phyloP scores from a whole-genome alignment of 2,329 filamentous ascomycete genomes.

The Epichloe hybrida region DNA sequence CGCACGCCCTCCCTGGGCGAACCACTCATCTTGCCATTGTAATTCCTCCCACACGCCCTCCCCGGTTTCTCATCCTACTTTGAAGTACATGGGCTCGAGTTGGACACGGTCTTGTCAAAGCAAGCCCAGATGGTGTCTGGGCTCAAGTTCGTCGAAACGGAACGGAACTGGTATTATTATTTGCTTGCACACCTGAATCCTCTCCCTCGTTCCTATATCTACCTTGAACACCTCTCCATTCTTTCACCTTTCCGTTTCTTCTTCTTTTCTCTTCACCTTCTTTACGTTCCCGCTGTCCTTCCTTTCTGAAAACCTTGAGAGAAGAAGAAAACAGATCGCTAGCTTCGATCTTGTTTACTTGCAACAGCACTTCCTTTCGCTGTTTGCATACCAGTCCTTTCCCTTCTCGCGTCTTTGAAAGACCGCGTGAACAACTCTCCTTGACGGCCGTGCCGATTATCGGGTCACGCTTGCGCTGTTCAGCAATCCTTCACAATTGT shows the following conservation, averaged over 20 bases:
- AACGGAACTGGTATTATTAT: not conserved
- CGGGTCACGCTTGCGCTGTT: not conserved
- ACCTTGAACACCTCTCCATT: not conserved
- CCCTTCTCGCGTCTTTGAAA: constrained; percentile 36
- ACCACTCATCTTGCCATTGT: not conserved
- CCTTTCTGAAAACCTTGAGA: constrained; percentile 8
- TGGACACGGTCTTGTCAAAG: not conserved
- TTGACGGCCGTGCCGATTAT: constrained; percentile 22
- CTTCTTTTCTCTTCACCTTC: constrained; percentile 2
- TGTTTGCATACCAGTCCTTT: constrained; percentile 18
- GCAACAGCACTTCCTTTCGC: constrained; percentile 15
- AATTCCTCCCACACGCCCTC: not conserved
- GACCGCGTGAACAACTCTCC: constrained; percentile 22
- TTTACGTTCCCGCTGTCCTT: constrained; percentile 10
- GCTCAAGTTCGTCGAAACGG: too few relatives aligned
- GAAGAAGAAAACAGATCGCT: constrained; percentile 5
- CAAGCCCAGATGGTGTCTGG: too few relatives aligned
- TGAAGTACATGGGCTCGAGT: not conserved
- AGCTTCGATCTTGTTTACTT: constrained; percentile 7
- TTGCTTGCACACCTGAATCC: not conserved
- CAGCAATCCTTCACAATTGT: not conserved
- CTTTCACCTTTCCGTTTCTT: constrained; percentile 6
- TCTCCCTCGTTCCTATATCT: not conserved
- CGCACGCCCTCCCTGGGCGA: not conserved
- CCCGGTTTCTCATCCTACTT: not conserved